Evolutionary conservation across 1,284 basidiomycete genomes (phyloP).

Genomic region (Cutaneotrichosporon sp.): DNA sequence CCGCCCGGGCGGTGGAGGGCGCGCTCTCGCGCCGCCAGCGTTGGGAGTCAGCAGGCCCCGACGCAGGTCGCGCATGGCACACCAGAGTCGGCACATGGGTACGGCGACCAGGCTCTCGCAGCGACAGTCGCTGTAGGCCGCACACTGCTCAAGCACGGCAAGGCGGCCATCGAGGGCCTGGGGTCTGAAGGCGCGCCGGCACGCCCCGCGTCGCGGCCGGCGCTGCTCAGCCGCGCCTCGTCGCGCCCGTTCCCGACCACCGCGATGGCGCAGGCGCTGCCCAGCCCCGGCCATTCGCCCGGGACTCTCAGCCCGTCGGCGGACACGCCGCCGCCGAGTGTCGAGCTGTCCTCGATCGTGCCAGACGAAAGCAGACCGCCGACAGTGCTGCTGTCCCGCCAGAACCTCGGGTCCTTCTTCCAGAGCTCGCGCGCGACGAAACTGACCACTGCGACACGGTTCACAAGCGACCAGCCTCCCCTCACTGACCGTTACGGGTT

Average conservation of each 20-base stretch:
- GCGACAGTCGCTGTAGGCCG: conserved; percentile 36
- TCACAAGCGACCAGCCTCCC: conserved; percentile 58
- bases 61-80: conserved; percentile 31
- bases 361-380: conserved; percentile 80
- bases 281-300: conserved; percentile 21
- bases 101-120: conserved; percentile 34
- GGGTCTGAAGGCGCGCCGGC: conserved; percentile 4
- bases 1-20: conserved; percentile 22
- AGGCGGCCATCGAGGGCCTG: conserved; percentile 27
- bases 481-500: conserved; percentile 93
- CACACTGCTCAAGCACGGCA: conserved; percentile 31
- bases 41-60: conserved; percentile 32
- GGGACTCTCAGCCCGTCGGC: conserved; percentile 15
- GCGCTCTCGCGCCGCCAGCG: conserved; percentile 31
- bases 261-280: conserved; percentile 15
- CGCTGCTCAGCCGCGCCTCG: conserved; percentile 41
- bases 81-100: not conserved
- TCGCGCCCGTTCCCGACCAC: conserved; percentile 33
- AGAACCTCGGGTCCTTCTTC: conserved; percentile 43
- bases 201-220: conserved; percentile 48
- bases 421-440: conserved; percentile 26
- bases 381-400: conserved; percentile 49
- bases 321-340: conserved; percentile 48
- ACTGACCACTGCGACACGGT: conserved; percentile 50
- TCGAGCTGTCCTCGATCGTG: conserved; percentile 86